phyloP scores from a whole-genome alignment of 495 filamentous ascomycete species.

The Penicillium silybi region DNA sequence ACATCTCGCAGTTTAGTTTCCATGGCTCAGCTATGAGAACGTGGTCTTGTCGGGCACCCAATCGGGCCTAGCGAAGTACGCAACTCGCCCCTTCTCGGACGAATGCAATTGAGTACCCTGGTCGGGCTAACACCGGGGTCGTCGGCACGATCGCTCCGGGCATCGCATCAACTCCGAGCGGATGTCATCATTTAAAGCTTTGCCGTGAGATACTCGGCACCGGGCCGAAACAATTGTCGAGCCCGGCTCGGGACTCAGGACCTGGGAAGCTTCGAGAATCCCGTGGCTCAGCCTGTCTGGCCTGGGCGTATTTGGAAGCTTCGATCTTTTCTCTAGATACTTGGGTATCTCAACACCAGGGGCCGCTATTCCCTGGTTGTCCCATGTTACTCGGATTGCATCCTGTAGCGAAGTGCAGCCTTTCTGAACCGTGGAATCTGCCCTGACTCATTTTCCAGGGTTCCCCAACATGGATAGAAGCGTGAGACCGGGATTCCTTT shows the following conservation, averaged over 20 bases:
- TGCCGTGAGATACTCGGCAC: background rate
- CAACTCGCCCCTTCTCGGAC: background rate
- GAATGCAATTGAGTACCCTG: background rate
- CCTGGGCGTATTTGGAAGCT: background rate
- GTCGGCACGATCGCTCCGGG: conserved; percentile 14
- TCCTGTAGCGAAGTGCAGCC: background rate
- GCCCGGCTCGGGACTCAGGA: too few relatives aligned
- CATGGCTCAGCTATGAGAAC: background rate
- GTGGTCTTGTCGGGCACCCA: conserved; percentile 7
- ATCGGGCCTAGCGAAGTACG: conserved; percentile 5
- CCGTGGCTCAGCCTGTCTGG: background rate
- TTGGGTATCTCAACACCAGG: background rate
- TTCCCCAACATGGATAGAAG: too few relatives aligned
- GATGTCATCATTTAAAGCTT: background rate
- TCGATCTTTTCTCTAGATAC: background rate
- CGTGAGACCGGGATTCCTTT: too few relatives aligned
- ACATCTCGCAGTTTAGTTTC: background rate
- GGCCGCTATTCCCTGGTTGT: background rate
- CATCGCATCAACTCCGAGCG: conserved; percentile 5
- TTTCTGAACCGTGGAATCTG: background rate
- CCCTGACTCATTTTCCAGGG: too few relatives aligned
- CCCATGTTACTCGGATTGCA: background rate
- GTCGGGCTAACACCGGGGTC: conserved; percentile 7
- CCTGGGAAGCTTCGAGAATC: background rate
- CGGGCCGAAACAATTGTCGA: background rate